Conservation (phyloP, 139 green algal species). For the Micractinium conductrix region DNA sequence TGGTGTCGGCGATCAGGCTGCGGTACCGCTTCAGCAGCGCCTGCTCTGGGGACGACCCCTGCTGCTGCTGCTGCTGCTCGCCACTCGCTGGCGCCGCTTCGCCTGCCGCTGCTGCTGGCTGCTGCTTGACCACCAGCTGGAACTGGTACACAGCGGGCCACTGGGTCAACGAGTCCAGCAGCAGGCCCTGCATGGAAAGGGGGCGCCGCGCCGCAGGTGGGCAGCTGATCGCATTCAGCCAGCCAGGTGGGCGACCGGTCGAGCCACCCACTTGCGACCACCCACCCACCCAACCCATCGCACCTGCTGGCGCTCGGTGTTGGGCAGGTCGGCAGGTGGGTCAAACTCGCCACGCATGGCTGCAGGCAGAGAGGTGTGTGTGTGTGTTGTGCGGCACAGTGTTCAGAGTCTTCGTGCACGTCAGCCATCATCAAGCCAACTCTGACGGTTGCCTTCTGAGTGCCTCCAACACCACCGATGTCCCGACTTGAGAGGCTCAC, state of each 20-base stretch:
- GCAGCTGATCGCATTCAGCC: too few species aligned
- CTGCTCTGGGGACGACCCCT: not conserved
- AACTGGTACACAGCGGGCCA: slow-evolving; percentile 68
- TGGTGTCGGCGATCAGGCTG: slow-evolving; percentile 4
- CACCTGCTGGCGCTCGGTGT: slow-evolving; percentile 66
- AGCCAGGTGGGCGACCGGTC: too few species aligned
- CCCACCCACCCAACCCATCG: too few species aligned
- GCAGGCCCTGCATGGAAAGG: slow-evolving; percentile 42
- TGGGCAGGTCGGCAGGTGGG: slow-evolving; percentile 36
- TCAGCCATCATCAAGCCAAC: too few species aligned
- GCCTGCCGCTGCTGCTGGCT: not conserved
- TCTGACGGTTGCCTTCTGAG: too few species aligned
- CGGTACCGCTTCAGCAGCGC: slow-evolving; percentile 25
- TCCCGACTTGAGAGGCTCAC: too few species aligned
- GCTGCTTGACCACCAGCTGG: slow-evolving; percentile 44
- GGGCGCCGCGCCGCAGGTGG: too few species aligned
- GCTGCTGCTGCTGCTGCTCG: not conserved
- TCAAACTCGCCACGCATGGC: slow-evolving; percentile 72
- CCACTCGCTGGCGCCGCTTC: not conserved
- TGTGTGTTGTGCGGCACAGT: too few species aligned
- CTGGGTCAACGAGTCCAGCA: slow-evolving; percentile 59
- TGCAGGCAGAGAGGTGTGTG: slow-evolving; percentile 1
- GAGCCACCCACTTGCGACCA: too few species aligned
- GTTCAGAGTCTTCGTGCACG: too few species aligned
- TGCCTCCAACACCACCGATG: too few species aligned